A percentile compares a stretch with the other conserved stretches of the same genome.
These are phyloP conservation scores for Cladosporium sp. DNA, from an alignment of 2,329 filamentous ascomycete genomes.

Conservation along the genomic window DNA sequence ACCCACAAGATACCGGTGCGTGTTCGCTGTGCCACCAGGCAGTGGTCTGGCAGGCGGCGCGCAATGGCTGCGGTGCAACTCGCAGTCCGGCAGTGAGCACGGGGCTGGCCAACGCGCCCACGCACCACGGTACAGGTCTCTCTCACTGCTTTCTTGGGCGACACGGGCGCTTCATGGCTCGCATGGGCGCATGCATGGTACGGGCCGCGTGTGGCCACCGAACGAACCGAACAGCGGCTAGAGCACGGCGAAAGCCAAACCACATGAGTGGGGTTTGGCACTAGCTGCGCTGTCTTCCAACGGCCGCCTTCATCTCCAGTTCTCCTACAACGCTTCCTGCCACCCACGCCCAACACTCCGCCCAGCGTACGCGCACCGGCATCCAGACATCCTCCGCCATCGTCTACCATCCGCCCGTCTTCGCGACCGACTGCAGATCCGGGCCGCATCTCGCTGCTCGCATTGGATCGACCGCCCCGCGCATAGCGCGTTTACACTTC, in stretches of 20 bases:
- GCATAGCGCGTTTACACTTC: slow-evolving; percentile 4
- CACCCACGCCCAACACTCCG: not conserved
- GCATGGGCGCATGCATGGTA: not conserved
- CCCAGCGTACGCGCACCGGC: not conserved
- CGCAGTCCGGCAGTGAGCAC: not conserved
- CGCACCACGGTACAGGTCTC: not conserved
- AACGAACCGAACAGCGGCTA: not conserved
- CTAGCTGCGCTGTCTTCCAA: not conserved
- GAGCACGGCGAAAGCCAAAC: not conserved
- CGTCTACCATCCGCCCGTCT: not conserved
- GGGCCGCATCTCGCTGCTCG: not conserved
- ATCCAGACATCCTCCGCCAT: not conserved
- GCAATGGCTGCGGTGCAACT: not conserved
- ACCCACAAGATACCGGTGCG: too few relatives aligned
- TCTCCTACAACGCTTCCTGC: slow-evolving; percentile 2
- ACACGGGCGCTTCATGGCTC: not conserved
- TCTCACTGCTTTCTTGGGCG: too few relatives aligned
- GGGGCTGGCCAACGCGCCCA: not conserved
- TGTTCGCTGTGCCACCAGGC: not conserved
- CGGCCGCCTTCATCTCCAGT: slow-evolving; percentile 4
- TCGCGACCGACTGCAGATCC: not conserved
- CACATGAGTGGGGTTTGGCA: not conserved
- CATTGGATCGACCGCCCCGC: slow-evolving; percentile 3
- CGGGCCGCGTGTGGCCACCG: not conserved
- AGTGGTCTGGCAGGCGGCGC: not conserved